These are phyloP conservation scores for Metschnikowia lunata DNA, from an alignment of 805 yeast genomes.

Conservation along the genomic window DNA sequence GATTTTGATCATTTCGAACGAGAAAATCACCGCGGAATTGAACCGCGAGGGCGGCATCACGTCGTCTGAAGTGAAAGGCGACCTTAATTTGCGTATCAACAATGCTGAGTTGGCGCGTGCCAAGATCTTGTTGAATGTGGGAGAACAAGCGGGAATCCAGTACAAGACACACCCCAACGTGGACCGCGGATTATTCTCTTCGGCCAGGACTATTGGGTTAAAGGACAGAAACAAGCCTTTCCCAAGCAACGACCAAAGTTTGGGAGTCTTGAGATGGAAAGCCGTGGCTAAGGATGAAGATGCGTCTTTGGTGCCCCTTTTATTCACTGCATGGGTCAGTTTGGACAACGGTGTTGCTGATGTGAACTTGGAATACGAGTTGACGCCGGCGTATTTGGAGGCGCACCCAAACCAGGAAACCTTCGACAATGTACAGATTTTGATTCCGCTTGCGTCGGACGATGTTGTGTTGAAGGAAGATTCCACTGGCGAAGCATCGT, in stretches of 20 bases:
- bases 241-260: constrained; percentile 86
- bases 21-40: constrained; percentile 71
- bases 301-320: constrained; percentile 48
- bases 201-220: constrained; percentile 57
- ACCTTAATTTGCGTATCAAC: constrained; percentile 80
- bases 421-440: constrained; percentile 49
- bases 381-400: constrained; percentile 40
- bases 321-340: constrained; percentile 80
- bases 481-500: constrained; percentile 46
- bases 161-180: constrained; percentile 96
- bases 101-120: constrained; percentile 67
- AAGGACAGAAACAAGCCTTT: constrained; percentile 76
- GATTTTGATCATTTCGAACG: constrained; percentile 71
- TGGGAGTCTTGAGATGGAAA: constrained; percentile 93
- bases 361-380: constrained; percentile 87
- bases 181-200: constrained; percentile 67
- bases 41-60: constrained; percentile 75
- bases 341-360: constrained; percentile 58
- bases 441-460: constrained; percentile 64
- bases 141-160: constrained; percentile 52
- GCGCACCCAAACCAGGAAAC: constrained; percentile 32
- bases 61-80: constrained; percentile 82
- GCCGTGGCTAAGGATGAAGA: constrained; percentile 61
- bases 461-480: constrained; percentile 48
- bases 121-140: constrained; percentile 50